These are phyloP conservation scores for Excoecaria cochinchinensis DNA, from an alignment of 345 rosid species.

Conservation along the genomic window DNA sequence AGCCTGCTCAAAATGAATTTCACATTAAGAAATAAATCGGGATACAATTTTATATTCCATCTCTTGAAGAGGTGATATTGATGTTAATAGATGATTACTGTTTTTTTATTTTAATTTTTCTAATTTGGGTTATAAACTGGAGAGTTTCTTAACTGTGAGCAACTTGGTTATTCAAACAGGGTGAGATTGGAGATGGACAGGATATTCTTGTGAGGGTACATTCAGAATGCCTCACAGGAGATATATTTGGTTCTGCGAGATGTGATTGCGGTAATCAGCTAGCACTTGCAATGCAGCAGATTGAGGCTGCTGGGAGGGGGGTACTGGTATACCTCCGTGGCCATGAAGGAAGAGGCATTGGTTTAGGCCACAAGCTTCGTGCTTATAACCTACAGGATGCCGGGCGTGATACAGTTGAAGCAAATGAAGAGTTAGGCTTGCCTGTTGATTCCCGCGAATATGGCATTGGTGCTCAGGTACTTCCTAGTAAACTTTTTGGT, in stretches of 20 bases:
- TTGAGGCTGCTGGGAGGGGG: slow-evolving; percentile 69
- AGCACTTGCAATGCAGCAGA: slow-evolving; percentile 79
- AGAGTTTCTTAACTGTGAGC: background rate
- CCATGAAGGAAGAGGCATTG: slow-evolving; percentile 91
- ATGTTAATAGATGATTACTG: background rate
- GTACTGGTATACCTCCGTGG: slow-evolving; percentile 78
- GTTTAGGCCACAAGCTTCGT: slow-evolving; percentile 86
- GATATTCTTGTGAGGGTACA: slow-evolving; percentile 81
- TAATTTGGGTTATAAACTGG: background rate
- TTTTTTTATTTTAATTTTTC: background rate
- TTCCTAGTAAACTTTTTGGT: background rate
- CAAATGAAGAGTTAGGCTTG: slow-evolving; percentile 84
- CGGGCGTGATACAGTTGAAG: slow-evolving; percentile 87
- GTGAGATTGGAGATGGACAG: slow-evolving; percentile 75
- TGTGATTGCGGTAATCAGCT: slow-evolving; percentile 81
- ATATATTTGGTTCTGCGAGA: slow-evolving; percentile 77
- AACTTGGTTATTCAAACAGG: slow-evolving; percentile 38
- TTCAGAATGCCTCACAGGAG: slow-evolving; percentile 80
- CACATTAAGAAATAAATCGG: background rate
- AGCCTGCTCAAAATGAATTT: background rate
- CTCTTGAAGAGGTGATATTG: background rate
- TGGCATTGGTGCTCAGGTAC: slow-evolving; percentile 97
- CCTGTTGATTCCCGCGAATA: slow-evolving; percentile 95
- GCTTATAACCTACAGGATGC: slow-evolving; percentile 87
- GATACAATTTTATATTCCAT: background rate